phyloP scores from a whole-genome alignment of 805 yeast genomes.

The Yarrowia porcina region DNA sequence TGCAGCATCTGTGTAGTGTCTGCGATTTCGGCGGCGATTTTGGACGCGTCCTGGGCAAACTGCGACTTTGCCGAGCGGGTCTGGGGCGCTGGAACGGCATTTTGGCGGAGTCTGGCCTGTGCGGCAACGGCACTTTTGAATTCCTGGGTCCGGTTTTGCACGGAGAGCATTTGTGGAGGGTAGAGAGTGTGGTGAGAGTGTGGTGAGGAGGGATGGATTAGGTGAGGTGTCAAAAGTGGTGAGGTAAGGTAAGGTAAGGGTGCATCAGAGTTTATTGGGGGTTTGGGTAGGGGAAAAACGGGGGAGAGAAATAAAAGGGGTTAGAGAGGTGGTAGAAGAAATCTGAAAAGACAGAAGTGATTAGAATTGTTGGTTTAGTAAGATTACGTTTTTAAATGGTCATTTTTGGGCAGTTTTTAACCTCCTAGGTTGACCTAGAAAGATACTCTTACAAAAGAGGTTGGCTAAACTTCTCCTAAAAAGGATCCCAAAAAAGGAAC shows the following conservation, averaged over 20 bases:
- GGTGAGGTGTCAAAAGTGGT: too few relatives aligned
- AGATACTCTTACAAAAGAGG: too few relatives aligned
- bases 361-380: neutral
- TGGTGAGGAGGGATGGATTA: too few relatives aligned
- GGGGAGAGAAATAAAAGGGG: neutral
- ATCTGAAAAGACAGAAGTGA: neutral
- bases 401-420: too few relatives aligned
- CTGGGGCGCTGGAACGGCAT: constrained; percentile 34
- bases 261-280: neutral
- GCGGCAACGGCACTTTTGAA: constrained; percentile 87
- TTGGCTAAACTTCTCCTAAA: neutral
- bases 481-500: too few relatives aligned
- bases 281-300: neutral
- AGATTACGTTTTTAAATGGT: neutral
- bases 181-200: neutral
- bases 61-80: constrained; percentile 45
- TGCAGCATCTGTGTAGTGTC: constrained; percentile 77
- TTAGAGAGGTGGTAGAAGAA: neutral
- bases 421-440: too few relatives aligned
- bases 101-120: constrained; percentile 57
- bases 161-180: constrained; percentile 28
- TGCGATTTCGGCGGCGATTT: constrained; percentile 84
- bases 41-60: constrained; percentile 68
- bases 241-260: too few relatives aligned
- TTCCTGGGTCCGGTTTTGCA: constrained; percentile 86